phyloP scores from a whole-genome alignment of 1,284 basidiomycete species.

The Kwoniella shivajii region DNA sequence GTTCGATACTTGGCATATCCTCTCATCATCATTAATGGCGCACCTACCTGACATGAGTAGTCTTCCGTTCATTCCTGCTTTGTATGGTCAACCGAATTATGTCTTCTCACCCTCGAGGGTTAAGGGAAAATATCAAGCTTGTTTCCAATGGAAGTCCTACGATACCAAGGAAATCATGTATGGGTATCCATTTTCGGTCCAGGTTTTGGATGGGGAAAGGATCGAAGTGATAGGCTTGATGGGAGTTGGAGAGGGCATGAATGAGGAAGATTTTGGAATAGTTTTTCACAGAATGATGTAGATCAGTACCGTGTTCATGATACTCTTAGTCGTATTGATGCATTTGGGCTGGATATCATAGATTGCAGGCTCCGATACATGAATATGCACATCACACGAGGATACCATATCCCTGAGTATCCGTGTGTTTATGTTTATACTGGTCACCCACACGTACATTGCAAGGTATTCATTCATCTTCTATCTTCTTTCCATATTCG shows the following conservation, averaged over 20 bases:
- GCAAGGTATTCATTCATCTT: too few relatives aligned
- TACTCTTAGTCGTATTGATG: too few relatives aligned
- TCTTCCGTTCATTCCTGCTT: conserved; percentile 1
- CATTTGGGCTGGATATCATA: too few relatives aligned
- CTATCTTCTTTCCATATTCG: too few relatives aligned
- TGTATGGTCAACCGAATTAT: neutral
- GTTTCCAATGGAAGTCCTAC: neutral
- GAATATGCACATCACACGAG: too few relatives aligned
- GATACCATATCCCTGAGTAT: too few relatives aligned
- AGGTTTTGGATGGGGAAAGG: neutral
- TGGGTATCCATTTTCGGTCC: neutral
- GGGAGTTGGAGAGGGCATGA: conserved; percentile 9
- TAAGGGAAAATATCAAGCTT: neutral
- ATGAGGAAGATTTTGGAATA: conserved; percentile 1
- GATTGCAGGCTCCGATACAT: too few relatives aligned
- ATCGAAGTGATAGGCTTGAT: conserved; percentile 3
- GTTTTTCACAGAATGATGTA: too few relatives aligned
- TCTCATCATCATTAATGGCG: neutral
- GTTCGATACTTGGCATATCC: conserved; percentile 1
- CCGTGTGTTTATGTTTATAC: too few relatives aligned
- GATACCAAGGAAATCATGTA: neutral
- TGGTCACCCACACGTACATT: too few relatives aligned
- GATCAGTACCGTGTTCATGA: too few relatives aligned
- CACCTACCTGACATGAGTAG: neutral
- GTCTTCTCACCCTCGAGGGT: neutral